phyloP scores from a whole-genome alignment of 202 grass and related monocot genomes.

The Miscanthus sacchariflorus region DNA sequence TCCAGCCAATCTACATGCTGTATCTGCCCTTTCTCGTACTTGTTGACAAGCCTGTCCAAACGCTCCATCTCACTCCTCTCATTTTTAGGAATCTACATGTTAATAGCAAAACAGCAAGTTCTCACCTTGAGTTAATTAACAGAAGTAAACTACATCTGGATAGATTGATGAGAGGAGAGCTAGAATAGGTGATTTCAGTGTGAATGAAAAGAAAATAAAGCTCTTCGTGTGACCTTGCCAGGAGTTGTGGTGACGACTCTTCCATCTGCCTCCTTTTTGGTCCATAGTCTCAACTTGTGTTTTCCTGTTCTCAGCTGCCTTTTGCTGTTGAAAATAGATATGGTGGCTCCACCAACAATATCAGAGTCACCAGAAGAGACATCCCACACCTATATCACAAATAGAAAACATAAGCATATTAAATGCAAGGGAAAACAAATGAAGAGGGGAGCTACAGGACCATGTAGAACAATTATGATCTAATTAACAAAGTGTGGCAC shows the following conservation, averaged over 20 bases:
- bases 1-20: slow-evolving; percentile 89
- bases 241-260: slow-evolving; percentile 75
- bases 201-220: slow-evolving; percentile 19
- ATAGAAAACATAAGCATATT: background rate
- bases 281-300: slow-evolving; percentile 75
- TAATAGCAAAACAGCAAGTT: slow-evolving; percentile 15
- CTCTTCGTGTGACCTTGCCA: slow-evolving; percentile 72
- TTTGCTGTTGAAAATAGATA: slow-evolving; percentile 90
- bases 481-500: too few species aligned
- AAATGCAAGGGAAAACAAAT: slow-evolving; percentile 20
- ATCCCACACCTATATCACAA: slow-evolving; percentile 69
- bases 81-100: slow-evolving; percentile 66
- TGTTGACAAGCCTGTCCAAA: slow-evolving; percentile 83
- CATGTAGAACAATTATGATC: background rate
- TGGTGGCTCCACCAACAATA: slow-evolving; percentile 72
- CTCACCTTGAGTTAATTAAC: background rate
- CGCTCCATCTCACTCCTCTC: slow-evolving; percentile 84
- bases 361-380: slow-evolving; percentile 54
- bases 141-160: slow-evolving; percentile 10
- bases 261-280: slow-evolving; percentile 79
- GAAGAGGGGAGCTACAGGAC: background rate
- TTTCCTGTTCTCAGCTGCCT: slow-evolving; percentile 78
- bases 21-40: slow-evolving; percentile 87
- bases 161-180: background rate
- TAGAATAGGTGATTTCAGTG: background rate